Percentiles rank a stretch among this genome's conserved stretches.
phyloP scores from a whole-genome alignment of 2,329 filamentous ascomycete species.

The Arthrocladium fulminans region DNA sequence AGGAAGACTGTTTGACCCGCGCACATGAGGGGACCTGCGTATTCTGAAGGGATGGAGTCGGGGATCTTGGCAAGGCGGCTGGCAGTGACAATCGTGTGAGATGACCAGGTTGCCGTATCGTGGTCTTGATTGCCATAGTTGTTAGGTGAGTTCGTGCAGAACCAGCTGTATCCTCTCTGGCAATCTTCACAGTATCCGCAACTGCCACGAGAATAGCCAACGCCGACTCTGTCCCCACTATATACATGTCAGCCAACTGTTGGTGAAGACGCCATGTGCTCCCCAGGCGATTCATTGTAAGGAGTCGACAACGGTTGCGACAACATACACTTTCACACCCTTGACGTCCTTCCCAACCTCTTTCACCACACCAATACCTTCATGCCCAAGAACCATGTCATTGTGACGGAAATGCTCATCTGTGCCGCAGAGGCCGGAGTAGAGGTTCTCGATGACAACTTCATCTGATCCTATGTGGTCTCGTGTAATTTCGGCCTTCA shows the following conservation, averaged over 20 bases:
- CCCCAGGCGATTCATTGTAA: neutral
- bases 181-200: slow-evolving; percentile 33
- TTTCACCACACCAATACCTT: slow-evolving; percentile 22
- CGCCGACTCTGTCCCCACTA: slow-evolving; percentile 35
- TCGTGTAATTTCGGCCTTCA: slow-evolving; percentile 13
- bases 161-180: slow-evolving; percentile 20
- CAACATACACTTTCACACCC: neutral
- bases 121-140: slow-evolving; percentile 29
- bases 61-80: slow-evolving; percentile 20
- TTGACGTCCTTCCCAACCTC: slow-evolving; percentile 18
- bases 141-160: slow-evolving; percentile 26
- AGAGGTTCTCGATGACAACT: slow-evolving; percentile 14
- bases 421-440: slow-evolving; percentile 19
- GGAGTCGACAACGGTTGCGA: neutral
- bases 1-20: slow-evolving; percentile 16
- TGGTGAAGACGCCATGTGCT: no score
- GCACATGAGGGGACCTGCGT: slow-evolving; percentile 18
- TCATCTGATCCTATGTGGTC: slow-evolving; percentile 14
- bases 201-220: slow-evolving; percentile 31
- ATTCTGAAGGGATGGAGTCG: slow-evolving; percentile 10
- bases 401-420: slow-evolving; percentile 16
- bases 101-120: slow-evolving; percentile 32
- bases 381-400: slow-evolving; percentile 22
- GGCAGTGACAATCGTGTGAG: slow-evolving; percentile 24
- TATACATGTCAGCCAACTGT: slow-evolving; percentile 16